These are phyloP conservation scores for Piromyces finnis DNA, from an alignment of 192 early-diverging fungal genomes.

Conservation along the genomic window DNA sequence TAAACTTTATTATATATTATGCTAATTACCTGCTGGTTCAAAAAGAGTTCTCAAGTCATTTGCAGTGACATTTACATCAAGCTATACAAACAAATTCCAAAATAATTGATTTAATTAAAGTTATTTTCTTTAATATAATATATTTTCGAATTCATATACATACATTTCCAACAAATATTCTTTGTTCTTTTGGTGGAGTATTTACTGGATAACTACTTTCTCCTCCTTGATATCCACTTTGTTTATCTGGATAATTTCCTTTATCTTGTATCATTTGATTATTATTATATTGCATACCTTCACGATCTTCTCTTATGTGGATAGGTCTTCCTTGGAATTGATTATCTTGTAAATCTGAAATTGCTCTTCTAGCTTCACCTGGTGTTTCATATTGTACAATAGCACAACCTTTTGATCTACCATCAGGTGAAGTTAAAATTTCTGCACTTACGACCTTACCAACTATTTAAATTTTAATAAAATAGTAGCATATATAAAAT, in stretches of 20 bases:
- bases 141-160: background rate
- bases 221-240: background rate
- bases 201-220: background rate
- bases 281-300: background rate
- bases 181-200: background rate
- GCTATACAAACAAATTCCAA: background rate
- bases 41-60: background rate
- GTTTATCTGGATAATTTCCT: background rate
- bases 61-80: background rate
- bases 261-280: background rate
- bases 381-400: background rate
- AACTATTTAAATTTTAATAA: background rate
- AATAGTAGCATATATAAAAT: too few relatives aligned
- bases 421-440: background rate
- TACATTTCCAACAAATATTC: background rate
- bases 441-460: background rate
- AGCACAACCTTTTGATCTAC: background rate
- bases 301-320: background rate
- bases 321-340: background rate
- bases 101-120: too few relatives aligned
- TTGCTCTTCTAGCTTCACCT: background rate
- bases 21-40: background rate
- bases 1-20: too few relatives aligned
- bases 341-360: background rate
- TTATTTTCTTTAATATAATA: background rate